phyloP scores from a whole-genome alignment of 768 basidiomycete genomes.

The Pisolithus tinctorius region DNA sequence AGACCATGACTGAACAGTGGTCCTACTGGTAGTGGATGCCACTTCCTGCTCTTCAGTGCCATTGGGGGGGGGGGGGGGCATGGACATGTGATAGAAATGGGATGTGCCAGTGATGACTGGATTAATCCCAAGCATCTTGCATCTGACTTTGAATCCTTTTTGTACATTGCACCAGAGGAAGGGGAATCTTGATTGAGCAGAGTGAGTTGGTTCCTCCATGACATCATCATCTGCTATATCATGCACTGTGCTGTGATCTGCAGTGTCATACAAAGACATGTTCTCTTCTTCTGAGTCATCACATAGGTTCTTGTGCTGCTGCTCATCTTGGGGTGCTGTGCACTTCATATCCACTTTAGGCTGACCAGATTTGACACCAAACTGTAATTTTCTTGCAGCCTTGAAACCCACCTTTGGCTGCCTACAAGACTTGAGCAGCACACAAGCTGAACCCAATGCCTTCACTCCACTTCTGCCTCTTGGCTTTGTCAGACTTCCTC shows the following conservation, averaged over 20 bases:
- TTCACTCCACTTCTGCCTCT: too few species aligned
- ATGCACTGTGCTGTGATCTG: constrained; percentile 16
- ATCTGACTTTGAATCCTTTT: constrained; percentile 39
- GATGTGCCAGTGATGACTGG: constrained; percentile 14
- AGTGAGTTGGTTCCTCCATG: constrained; percentile 26
- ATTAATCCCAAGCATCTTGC: constrained; percentile 31
- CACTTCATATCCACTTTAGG: too few species aligned
- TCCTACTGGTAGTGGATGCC: too few species aligned
- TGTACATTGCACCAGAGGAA: constrained; percentile 51
- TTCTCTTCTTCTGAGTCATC: too few species aligned
- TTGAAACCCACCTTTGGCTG: constrained; percentile 5
- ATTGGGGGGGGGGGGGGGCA: background rate
- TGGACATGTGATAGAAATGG: constrained; percentile 21
- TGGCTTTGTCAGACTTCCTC: too few species aligned
- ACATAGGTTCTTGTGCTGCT: too few species aligned
- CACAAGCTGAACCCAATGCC: too few species aligned
- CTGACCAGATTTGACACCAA: background rate
- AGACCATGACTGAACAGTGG: too few species aligned
- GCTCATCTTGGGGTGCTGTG: too few species aligned
- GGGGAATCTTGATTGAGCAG: constrained; percentile 37
- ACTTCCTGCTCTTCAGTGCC: too few species aligned
- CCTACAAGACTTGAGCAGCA: background rate
- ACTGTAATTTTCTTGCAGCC: constrained; percentile 10
- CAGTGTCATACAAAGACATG: too few species aligned
- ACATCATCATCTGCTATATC: constrained; percentile 31